Conservation (phyloP, 1,284 basidiomycete species). For the Erythrobasidium hasegawianum region DNA sequence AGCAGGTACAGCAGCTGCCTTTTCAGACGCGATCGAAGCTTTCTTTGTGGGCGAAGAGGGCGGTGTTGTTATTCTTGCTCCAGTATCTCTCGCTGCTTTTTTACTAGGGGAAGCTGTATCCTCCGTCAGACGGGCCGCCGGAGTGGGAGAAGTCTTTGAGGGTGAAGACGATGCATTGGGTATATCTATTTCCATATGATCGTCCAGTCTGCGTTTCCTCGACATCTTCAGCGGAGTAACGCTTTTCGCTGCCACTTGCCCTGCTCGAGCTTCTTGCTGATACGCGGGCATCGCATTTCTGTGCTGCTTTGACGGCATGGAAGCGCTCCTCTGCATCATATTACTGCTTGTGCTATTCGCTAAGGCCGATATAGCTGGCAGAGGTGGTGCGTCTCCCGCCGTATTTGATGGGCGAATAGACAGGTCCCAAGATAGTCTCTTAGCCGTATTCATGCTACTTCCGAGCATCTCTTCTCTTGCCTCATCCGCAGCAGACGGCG, state of each 20-base stretch:
- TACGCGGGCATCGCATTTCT: slow-evolving; percentile 3
- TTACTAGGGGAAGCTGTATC: slow-evolving; percentile 16
- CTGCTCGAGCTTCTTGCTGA: slow-evolving; percentile 16
- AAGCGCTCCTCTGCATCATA: background rate
- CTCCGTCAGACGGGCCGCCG: background rate
- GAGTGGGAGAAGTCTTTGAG: background rate
- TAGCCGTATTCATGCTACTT: background rate
- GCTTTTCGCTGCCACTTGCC: slow-evolving; percentile 23
- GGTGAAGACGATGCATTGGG: slow-evolving; percentile 12
- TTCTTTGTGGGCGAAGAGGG: too few species aligned
- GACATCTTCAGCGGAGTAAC: slow-evolving; percentile 18
- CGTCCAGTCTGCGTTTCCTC: slow-evolving; percentile 15
- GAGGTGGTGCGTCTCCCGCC: background rate
- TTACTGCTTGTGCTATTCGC: too few species aligned
- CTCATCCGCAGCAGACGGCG: background rate
- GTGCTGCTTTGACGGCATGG: slow-evolving; percentile 1
- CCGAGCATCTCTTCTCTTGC: too few species aligned
- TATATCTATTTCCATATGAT: background rate
- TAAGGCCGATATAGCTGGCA: background rate
- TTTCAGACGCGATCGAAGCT: background rate
- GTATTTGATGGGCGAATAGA: background rate
- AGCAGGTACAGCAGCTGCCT: background rate
- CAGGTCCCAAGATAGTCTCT: background rate
- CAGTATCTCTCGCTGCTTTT: background rate
- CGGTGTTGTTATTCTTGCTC: background rate